Conservation (phyloP, 257 asterid genomes). For the Solanum appendiculatum region DNA sequence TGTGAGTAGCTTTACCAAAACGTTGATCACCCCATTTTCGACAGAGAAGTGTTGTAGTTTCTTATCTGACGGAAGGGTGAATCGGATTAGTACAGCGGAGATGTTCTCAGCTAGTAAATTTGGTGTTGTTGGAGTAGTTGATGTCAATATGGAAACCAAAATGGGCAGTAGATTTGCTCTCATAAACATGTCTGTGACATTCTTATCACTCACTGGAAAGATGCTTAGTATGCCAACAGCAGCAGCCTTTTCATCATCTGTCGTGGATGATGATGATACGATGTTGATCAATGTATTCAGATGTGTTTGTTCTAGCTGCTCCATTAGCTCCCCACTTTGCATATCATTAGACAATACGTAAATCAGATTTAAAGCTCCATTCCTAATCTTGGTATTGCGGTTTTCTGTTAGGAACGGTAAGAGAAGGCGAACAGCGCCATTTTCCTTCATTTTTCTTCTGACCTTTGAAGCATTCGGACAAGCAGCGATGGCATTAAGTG, state of each 20-base stretch:
- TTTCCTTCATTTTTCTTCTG: conserved; percentile 58
- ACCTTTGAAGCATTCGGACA: conserved; percentile 43
- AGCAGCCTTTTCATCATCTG: conserved; percentile 48
- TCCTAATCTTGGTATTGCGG: conserved; percentile 25
- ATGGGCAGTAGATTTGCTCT: conserved; percentile 34
- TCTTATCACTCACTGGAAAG: conserved; percentile 45
- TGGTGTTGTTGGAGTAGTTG: neutral
- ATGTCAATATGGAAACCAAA: conserved; percentile 25
- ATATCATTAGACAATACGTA: conserved; percentile 33
- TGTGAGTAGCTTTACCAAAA: conserved; percentile 47
- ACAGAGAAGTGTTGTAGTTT: conserved; percentile 54
- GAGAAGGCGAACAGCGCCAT: conserved; percentile 61
- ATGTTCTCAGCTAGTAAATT: conserved; percentile 39
- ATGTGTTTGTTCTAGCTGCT: conserved; percentile 45
- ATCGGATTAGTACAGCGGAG: conserved; percentile 45
- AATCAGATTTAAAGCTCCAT: conserved; percentile 43
- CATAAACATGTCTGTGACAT: conserved; percentile 46
- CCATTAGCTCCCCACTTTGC: conserved; percentile 32
- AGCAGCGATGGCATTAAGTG: conserved; percentile 53
- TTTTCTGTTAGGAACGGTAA: conserved; percentile 47
- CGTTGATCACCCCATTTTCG: conserved; percentile 41
- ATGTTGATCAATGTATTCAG: conserved; percentile 26
- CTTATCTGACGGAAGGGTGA: conserved; percentile 54
- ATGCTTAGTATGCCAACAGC: conserved; percentile 70
- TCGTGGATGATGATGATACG: conserved; percentile 22